Conservation (phyloP, 768 basidiomycete genomes). For the Mycena chlorophos region DNA sequence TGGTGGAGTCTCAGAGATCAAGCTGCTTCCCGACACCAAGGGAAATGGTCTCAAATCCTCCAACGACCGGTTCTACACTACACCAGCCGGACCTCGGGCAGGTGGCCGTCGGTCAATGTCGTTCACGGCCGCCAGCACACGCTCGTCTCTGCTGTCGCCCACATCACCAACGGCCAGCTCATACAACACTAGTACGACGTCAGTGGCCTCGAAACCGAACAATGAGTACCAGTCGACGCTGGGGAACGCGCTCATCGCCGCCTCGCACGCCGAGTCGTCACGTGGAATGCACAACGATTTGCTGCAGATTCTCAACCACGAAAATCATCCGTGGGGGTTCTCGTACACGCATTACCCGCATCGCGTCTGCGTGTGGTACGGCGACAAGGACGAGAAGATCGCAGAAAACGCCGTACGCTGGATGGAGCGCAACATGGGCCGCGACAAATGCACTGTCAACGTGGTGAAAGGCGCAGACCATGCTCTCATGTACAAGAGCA, state of each 20-base stretch:
- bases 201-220: conserved; percentile 30
- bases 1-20: conserved; percentile 26
- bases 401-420: conserved; percentile 87
- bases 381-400: conserved; percentile 91
- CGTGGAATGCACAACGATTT: conserved; percentile 91
- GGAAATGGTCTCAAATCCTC: conserved; percentile 30
- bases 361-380: conserved; percentile 85
- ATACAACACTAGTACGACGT: conserved; percentile 35
- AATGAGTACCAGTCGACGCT: conserved; percentile 65
- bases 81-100: conserved; percentile 44
- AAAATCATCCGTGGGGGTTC: conserved; percentile 88
- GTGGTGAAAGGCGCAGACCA: conserved; percentile 90
- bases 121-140: conserved; percentile 51
- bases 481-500: conserved; percentile 88
- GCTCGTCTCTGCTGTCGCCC: conserved; percentile 38
- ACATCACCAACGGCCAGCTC: conserved; percentile 54
- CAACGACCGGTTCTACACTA: conserved; percentile 36
- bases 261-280: conserved; percentile 92
- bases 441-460: conserved; percentile 71
- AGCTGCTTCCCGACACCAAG: conserved; percentile 27
- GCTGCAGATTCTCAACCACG: conserved; percentile 87
- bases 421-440: conserved; percentile 86
- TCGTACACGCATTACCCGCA: conserved; percentile 79
- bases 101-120: conserved; percentile 74
- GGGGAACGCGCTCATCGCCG: conserved; percentile 89